A percentile compares a stretch with the other conserved stretches of the same genome.
These are phyloP conservation scores for Phaffia tasmanica DNA, from an alignment of 768 basidiomycete genomes.

Conservation along the genomic window DNA sequence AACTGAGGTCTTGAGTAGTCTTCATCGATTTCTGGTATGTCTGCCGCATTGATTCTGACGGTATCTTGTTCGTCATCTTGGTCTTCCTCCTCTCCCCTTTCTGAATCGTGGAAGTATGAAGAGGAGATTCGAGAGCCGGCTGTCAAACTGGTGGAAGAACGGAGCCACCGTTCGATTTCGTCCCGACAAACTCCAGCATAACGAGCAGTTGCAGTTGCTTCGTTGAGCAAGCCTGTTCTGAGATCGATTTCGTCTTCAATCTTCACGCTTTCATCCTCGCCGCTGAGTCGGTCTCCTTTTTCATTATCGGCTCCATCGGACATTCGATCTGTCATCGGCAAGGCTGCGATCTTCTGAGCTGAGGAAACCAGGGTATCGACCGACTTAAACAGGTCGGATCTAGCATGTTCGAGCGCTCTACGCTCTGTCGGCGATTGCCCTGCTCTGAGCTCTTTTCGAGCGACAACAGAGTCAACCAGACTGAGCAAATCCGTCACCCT, in stretches of 20 bases:
- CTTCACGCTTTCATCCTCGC: conserved; percentile 45
- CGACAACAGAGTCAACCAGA: conserved; percentile 78
- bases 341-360: conserved; percentile 61
- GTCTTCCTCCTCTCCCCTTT: too few relatives aligned
- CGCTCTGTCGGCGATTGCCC: conserved; percentile 46
- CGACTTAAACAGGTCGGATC: conserved; percentile 70
- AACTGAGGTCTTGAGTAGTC: too few relatives aligned
- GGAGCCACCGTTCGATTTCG: too few relatives aligned
- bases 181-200: conserved; percentile 68
- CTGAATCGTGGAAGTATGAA: too few relatives aligned
- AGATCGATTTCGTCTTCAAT: conserved; percentile 52
- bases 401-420: conserved; percentile 52
- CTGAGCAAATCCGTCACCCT: conserved; percentile 82
- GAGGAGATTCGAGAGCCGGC: too few relatives aligned
- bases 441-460: conserved; percentile 56
- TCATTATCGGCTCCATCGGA: conserved; percentile 3
- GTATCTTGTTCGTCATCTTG: too few relatives aligned
- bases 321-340: conserved; percentile 33
- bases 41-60: too few relatives aligned
- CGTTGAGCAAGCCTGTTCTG: conserved; percentile 60
- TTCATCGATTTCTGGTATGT: too few relatives aligned
- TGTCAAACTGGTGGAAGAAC: too few relatives aligned
- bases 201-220: conserved; percentile 78
- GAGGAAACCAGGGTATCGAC: conserved; percentile 79
- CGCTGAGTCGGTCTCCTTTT: too few relatives aligned